Percentiles rank a stretch among this genome's conserved stretches.
Conservation (phyloP, 2,329 filamentous ascomycete species). For the Epichloe bromicola region DNA sequence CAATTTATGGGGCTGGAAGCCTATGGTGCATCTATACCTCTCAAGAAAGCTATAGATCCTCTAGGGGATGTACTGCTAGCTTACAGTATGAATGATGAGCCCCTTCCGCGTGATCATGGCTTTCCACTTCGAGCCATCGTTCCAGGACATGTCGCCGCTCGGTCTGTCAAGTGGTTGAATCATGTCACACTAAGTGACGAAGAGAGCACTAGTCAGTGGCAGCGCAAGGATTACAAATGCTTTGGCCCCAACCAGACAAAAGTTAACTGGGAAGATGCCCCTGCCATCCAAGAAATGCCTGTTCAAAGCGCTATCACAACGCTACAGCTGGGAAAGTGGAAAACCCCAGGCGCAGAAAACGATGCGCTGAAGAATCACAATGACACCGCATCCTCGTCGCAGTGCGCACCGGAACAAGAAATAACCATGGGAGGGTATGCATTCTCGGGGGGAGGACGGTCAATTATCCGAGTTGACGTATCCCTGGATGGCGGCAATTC, state of each 20-base stretch:
- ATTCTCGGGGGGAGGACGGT: conserved; percentile 56
- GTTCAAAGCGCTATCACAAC: conserved; percentile 53
- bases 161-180: conserved; percentile 57
- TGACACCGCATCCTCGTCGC: neutral
- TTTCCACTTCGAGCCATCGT: conserved; percentile 50
- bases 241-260: conserved; percentile 50
- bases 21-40: conserved; percentile 48
- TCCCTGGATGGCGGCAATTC: conserved; percentile 48
- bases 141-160: conserved; percentile 52
- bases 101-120: conserved; percentile 52
- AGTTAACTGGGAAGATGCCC: conserved; percentile 49
- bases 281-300: conserved; percentile 54
- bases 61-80: conserved; percentile 52
- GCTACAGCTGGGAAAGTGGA: conserved; percentile 29
- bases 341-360: neutral
- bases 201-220: conserved; percentile 53
- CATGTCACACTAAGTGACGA: conserved; percentile 52
- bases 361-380: neutral
- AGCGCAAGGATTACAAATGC: conserved; percentile 54
- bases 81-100: conserved; percentile 53
- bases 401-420: conserved; percentile 9
- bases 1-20: conserved; percentile 47
- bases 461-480: conserved; percentile 54
- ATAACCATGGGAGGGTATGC: conserved; percentile 48
- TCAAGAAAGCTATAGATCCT: conserved; percentile 44